Evolutionary conservation across 345 rosid species (phyloP), one percentile per base, ranked within the genome.

Genomic region (Pugionium cornutum): DNA sequence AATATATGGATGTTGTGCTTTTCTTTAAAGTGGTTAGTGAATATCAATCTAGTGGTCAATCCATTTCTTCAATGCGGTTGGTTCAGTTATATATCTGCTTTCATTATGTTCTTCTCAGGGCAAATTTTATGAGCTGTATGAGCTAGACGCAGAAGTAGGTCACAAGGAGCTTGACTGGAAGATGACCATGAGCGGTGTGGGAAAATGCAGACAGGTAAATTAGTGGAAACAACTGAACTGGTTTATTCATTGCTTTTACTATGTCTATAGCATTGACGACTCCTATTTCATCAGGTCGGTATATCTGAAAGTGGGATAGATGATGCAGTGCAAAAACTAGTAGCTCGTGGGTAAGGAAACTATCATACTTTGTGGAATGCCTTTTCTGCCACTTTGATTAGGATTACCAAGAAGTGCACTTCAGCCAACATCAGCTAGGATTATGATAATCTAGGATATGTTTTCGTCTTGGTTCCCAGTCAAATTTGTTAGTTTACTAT

Each of bases 11-110:
- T 73, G 80, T 82, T 68, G 75, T 92, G 70, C 85, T 89, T 58
- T 92, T 89, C 85, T 92, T 92, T 76, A 92, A 92, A 92, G 98
- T 92, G 97, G 98, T 92, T 40, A 77, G 97, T 89, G 58, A 35
- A 68, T 50, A 33, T 36, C 1, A 53, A 5, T 37, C 7, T 45
- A 46, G 45, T 53, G 33, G 33, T 37, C 10, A 32, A 27, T 44
- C 4, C 8, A 36, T 57, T 63, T 56, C 49, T 55, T 50, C 7
- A 11, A 8, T 64, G 62, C 3, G 26, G 25, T 47, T 40, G 47
- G 53, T 37, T 73, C 30, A 64, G 62, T 69, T 76, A 41, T 56
- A 61, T 37, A 37, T 26, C 37, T 28, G 60, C 7, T 5, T 68
- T 39, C 31, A 34, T 54, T 51, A 48, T 80, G 52, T 59, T 74